Percentiles rank a stretch among this genome's conserved stretches.
Evolutionary conservation across 2,329 filamentous ascomycete genomes (phyloP).

Genomic region (Orbilia brochopaga): DNA sequence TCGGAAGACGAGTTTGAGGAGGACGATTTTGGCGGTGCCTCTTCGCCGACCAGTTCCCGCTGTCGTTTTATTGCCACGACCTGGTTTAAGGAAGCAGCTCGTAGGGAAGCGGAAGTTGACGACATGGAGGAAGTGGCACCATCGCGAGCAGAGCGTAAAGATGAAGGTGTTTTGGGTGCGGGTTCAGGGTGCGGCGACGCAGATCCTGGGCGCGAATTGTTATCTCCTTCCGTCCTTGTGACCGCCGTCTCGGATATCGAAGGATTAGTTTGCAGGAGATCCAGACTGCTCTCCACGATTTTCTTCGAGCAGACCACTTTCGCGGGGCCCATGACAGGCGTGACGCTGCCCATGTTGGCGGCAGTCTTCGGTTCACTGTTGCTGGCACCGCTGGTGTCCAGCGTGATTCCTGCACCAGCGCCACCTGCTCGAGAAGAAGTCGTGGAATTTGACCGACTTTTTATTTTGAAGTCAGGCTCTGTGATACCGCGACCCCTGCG

Average conservation of each 20-base stretch:
- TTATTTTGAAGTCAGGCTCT: constrained; percentile 41
- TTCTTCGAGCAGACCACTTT: constrained; percentile 46
- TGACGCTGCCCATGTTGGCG: constrained; percentile 35
- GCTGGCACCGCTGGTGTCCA: constrained; percentile 21
- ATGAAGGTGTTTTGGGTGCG: constrained; percentile 39
- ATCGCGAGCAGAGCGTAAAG: constrained; percentile 44
- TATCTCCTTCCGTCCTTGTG: constrained; percentile 45
- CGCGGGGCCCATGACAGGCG: constrained; percentile 44
- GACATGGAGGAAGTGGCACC: constrained; percentile 47
- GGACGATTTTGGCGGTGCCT: constrained; percentile 45
- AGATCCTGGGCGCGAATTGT: constrained; percentile 39
- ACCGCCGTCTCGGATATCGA: constrained; percentile 43
- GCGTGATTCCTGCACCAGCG: background rate
- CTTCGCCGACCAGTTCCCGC: constrained; percentile 33
- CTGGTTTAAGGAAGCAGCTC: constrained; percentile 48
- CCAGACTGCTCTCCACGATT: constrained; percentile 43
- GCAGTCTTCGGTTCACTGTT: constrained; percentile 15
- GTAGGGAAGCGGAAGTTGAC: constrained; percentile 46
- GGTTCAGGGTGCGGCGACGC: constrained; percentile 38
- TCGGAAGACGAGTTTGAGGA: constrained; percentile 49
- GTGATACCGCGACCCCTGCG: constrained; percentile 48
- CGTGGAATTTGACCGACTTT: constrained; percentile 47
- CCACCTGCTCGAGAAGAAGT: constrained; percentile 38
- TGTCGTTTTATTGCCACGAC: constrained; percentile 48
- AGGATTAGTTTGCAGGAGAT: constrained; percentile 46